These are phyloP conservation scores for Sporothrix pseudoabietina DNA, from an alignment of 2,329 filamentous ascomycete genomes.

Conservation along the genomic window DNA sequence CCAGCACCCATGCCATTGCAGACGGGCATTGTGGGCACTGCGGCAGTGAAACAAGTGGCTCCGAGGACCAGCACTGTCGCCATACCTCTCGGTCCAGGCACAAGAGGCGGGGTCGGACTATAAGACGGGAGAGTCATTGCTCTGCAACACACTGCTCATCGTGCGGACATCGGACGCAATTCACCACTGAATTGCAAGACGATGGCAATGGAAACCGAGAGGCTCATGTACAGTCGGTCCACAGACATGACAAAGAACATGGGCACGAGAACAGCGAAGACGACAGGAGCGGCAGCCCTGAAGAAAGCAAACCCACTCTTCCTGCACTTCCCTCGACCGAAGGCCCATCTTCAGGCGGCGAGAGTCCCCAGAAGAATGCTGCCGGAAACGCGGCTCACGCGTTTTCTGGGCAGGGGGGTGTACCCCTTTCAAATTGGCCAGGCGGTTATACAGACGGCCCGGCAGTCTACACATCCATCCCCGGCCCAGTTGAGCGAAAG, in stretches of 20 bases:
- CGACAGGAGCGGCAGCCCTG: neutral
- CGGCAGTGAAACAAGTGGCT: neutral
- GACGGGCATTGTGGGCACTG: neutral
- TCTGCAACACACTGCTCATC: constrained; percentile 28
- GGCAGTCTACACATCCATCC: neutral
- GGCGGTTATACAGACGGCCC: neutral
- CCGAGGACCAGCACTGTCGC: neutral
- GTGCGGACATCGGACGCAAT: constrained; percentile 25
- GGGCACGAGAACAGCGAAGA: neutral
- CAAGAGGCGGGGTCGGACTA: neutral
- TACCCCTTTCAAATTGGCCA: neutral
- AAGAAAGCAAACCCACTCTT: neutral
- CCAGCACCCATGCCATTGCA: constrained; percentile 7
- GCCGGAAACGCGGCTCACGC: neutral
- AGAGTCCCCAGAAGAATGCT: neutral
- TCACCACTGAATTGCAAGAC: constrained; percentile 22
- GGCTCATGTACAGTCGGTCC: constrained; percentile 2
- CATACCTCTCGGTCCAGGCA: neutral
- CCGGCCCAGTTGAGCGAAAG: neutral
- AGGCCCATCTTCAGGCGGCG: neutral
- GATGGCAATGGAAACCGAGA: constrained; percentile 25
- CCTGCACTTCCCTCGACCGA: constrained; percentile 24
- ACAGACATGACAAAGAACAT: neutral
- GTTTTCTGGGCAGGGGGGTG: neutral
- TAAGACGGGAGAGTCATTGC: constrained; percentile 18